Evolutionary conservation across 768 basidiomycete species (phyloP), one percentile per base, ranked within the genome.

Genomic region (Lactarius tabidus): DNA sequence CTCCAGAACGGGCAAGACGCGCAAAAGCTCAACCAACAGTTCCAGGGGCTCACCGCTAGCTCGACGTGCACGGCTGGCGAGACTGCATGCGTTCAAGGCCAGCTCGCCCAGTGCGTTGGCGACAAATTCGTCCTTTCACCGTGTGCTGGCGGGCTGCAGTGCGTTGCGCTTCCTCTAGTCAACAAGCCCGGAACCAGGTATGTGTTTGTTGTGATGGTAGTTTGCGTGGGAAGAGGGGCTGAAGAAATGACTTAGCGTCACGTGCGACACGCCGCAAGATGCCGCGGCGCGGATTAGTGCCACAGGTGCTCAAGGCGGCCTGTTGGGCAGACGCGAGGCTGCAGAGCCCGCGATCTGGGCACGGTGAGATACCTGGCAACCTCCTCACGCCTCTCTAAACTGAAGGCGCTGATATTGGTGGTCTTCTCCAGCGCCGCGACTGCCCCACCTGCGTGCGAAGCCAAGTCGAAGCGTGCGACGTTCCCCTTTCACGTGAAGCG

Each of bases 1-100:
- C 45, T 59, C 33, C 41, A 57, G 33, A 74, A 74, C 31, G 73
- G 70, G 12, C 41, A 59, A n/a, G 72, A 71, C 8, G 73, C 73
- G 23, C 69, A 74, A 56, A 66, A 67, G 12, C 67, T 71, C 28
- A 74, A 74, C 59, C n/a, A 2, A 3, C 54, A 71, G 29, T 73
- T 72, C 67, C 26, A 59, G 26, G 55, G 60, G 5, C 56, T 72
- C n/a, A 58, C 65, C 12, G n/a, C 68, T 9, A 75, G 57, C 73
- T 78, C 62, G 70, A 69, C 70, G 53, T 79, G 67, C 71, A 79
- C 45, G 69, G 73, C 52, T 70, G 80, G 79, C 73, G 69, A 72
- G 62, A 28, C 63, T 23, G 63, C 64, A 26, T 68, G 65, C 65
- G 54, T 71, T 18, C 1, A 57, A 8, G 66, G 61, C 48, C 38